Evolutionary conservation across 2,329 filamentous ascomycete genomes (phyloP).

Genomic region (Ophiostoma piceae): DNA sequence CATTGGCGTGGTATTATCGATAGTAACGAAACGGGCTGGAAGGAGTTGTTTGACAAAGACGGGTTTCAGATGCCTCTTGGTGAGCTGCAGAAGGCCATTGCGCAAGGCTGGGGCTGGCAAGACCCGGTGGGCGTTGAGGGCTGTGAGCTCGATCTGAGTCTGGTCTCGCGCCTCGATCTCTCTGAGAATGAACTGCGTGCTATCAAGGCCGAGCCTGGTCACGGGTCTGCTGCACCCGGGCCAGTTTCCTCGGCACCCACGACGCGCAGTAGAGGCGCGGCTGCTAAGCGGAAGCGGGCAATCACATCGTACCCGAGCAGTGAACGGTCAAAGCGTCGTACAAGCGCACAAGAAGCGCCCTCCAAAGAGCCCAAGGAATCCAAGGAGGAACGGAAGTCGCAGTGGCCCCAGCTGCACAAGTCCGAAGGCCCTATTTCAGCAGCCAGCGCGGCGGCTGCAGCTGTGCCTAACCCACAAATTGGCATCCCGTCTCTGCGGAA

Average conservation of each 20-base stretch:
- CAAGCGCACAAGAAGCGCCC: slow-evolving; percentile 43
- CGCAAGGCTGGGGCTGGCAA: slow-evolving; percentile 97
- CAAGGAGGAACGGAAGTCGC: slow-evolving; percentile 40
- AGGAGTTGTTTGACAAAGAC: slow-evolving; percentile 79
- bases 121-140: slow-evolving; percentile 70
- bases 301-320: slow-evolving; percentile 42
- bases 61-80: slow-evolving; percentile 73
- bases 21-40: slow-evolving; percentile 93
- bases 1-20: slow-evolving; percentile 89
- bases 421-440: slow-evolving; percentile 82
- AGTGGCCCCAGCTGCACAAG: slow-evolving; percentile 46
- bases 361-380: slow-evolving; percentile 15
- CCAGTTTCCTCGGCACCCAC: neutral
- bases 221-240: neutral
- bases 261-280: slow-evolving; percentile 1
- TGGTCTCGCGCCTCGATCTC: slow-evolving; percentile 39
- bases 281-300: slow-evolving; percentile 52
- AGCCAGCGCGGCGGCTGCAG: slow-evolving; percentile 75
- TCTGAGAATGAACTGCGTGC: slow-evolving; percentile 2
- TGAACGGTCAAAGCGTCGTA: slow-evolving; percentile 52
- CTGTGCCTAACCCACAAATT: slow-evolving; percentile 74
- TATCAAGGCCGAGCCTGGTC: slow-evolving; percentile 34
- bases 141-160: slow-evolving; percentile 74
- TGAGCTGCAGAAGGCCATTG: slow-evolving; percentile 79
- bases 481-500: slow-evolving; percentile 73